phyloP scores from a whole-genome alignment of 495 filamentous ascomycete genomes.

The Talaromyces proteolyticus region DNA sequence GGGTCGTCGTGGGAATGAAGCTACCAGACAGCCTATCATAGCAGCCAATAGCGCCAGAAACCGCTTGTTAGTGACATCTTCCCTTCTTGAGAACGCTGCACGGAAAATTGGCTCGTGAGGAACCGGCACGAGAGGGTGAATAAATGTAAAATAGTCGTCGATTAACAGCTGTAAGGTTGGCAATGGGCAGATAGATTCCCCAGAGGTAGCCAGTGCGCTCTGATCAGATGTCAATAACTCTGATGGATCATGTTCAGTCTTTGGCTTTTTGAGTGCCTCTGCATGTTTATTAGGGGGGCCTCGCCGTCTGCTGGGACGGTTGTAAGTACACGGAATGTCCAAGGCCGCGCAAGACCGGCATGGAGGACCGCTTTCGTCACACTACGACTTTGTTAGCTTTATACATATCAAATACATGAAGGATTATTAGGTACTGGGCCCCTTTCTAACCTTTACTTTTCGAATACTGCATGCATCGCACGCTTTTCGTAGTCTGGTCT shows the following conservation, averaged over 20 bases:
- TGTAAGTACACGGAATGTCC: conserved; percentile 79
- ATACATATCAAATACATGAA: too few relatives aligned
- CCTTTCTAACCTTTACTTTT: conserved; percentile 79
- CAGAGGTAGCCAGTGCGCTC: conserved; percentile 24
- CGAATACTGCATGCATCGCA: conserved; percentile 82
- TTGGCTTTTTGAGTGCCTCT: conserved; percentile 69
- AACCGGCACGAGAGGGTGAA: conserved; percentile 79
- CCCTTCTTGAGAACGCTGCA: conserved; percentile 58
- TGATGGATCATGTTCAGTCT: conserved; percentile 30
- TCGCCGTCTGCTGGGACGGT: conserved; percentile 69
- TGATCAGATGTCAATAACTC: too few relatives aligned
- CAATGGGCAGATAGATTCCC: conserved; percentile 71
- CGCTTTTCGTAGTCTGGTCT: conserved; percentile 62
- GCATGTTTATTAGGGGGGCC: conserved; percentile 84
- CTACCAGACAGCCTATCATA: conserved; percentile 72
- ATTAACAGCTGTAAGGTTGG: conserved; percentile 61
- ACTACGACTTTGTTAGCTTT: conserved; percentile 40
- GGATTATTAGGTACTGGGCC: too few relatives aligned
- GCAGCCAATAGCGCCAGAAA: conserved; percentile 76
- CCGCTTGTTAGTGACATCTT: conserved; percentile 60
- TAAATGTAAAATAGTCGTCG: conserved; percentile 87
- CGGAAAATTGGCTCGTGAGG: conserved; percentile 86
- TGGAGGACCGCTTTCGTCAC: conserved; percentile 72
- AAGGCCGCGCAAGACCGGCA: conserved; percentile 75
- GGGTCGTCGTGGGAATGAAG: conserved; percentile 77